Evolutionary conservation across 768 basidiomycete species (phyloP).

Genomic region (Saitozyma podzolica): DNA sequence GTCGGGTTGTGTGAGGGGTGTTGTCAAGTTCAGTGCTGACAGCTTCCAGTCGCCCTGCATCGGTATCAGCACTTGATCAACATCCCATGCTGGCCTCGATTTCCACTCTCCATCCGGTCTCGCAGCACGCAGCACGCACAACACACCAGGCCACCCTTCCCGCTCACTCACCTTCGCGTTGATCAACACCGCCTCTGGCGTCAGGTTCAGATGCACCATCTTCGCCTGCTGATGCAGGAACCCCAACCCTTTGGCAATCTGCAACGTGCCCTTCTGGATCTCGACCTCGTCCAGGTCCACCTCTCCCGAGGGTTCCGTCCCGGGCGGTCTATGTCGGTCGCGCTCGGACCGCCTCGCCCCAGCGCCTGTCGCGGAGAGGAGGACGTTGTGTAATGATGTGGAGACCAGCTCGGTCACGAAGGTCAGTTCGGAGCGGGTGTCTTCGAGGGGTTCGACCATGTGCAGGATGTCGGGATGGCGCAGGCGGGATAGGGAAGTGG

Average conservation of each 20-base stretch:
- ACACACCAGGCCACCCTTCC: neutral
- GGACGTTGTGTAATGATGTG: slow-evolving; percentile 65
- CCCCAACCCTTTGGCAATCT: slow-evolving; percentile 61
- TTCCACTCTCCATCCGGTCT: neutral
- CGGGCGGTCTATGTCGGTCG: slow-evolving; percentile 24
- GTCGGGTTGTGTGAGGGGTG: slow-evolving; percentile 67
- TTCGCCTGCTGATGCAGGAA: slow-evolving; percentile 92
- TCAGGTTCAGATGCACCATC: slow-evolving; percentile 86
- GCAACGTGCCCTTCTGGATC: slow-evolving; percentile 96
- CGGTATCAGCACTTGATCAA: neutral
- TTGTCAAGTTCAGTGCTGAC: slow-evolving; percentile 82
- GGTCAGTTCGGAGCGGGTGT: slow-evolving; percentile 80
- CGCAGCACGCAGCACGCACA: neutral
- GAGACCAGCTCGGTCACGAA: slow-evolving; percentile 92
- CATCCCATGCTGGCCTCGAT: neutral
- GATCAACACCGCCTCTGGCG: slow-evolving; percentile 81
- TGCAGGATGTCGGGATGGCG: slow-evolving; percentile 94
- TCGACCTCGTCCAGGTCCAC: slow-evolving; percentile 95
- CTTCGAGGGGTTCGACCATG: slow-evolving; percentile 96
- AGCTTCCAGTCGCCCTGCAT: slow-evolving; percentile 96
- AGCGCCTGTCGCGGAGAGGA: slow-evolving; percentile 15
- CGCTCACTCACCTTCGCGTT: slow-evolving; percentile 68
- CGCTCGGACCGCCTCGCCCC: neutral
- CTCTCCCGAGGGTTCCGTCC: slow-evolving; percentile 13
- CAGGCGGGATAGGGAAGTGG: slow-evolving; percentile 75